Conservation (phyloP, 768 basidiomycete genomes). For the Sporobolomyces roseus region DNA sequence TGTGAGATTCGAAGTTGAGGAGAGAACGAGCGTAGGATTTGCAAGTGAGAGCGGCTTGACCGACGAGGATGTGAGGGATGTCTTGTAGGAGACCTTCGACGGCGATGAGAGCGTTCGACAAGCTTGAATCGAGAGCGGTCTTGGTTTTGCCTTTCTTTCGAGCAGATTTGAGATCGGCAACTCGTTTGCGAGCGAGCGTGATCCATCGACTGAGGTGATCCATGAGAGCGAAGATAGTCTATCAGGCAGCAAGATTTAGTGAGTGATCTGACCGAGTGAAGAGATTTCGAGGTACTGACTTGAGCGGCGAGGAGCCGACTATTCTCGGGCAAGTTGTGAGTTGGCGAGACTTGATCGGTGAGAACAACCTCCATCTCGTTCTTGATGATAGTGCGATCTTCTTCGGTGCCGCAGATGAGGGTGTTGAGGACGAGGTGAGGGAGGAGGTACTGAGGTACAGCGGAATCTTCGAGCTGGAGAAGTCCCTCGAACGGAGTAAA, state of each 20-base stretch:
- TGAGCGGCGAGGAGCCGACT: constrained; percentile 90
- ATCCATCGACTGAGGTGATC: constrained; percentile 93
- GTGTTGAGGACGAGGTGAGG: constrained; percentile 87
- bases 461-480: constrained; percentile 73
- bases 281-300: constrained; percentile 55
- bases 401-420: constrained; percentile 67
- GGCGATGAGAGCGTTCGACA: constrained; percentile 57
- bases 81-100: constrained; percentile 70
- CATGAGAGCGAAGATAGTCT: constrained; percentile 90
- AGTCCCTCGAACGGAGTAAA: constrained; percentile 75
- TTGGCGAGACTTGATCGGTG: constrained; percentile 72
- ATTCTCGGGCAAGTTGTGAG: constrained; percentile 62
- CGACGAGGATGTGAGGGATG: constrained; percentile 64
- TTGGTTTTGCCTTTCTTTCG: constrained; percentile 53
- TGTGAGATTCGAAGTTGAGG: constrained; percentile 88
- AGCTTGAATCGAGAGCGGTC: constrained; percentile 37
- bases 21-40: constrained; percentile 89
- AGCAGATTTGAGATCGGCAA: constrained; percentile 56
- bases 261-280: background rate
- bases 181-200: constrained; percentile 65
- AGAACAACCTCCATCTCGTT: constrained; percentile 75
- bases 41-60: constrained; percentile 87
- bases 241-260: constrained; percentile 1
- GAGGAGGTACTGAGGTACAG: constrained; percentile 84
- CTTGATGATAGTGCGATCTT: constrained; percentile 63